phyloP scores from a whole-genome alignment of 208 protist genomes.

The Leishmania lainsoni region DNA sequence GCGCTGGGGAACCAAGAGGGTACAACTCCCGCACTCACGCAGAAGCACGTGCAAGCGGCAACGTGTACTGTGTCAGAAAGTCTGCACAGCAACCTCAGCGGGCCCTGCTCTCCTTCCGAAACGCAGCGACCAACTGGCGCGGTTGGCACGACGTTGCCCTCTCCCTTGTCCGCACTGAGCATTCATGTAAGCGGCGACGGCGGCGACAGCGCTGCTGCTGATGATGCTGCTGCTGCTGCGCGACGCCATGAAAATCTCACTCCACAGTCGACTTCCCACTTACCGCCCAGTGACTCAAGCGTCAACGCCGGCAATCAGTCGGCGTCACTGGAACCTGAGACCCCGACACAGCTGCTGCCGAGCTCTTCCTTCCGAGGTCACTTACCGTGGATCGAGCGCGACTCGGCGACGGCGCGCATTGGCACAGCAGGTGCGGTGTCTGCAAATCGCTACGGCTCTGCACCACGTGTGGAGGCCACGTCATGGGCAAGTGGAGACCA shows the following conservation, averaged over 20 bases:
- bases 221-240: too few relatives aligned
- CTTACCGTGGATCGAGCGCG: not conserved
- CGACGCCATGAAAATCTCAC: not conserved
- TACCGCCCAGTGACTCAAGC: not conserved
- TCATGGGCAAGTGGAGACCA: not conserved
- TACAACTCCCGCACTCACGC: not conserved
- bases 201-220: not conserved
- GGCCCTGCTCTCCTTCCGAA: not conserved
- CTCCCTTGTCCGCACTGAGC: not conserved
- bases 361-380: not conserved
- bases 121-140: not conserved
- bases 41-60: not conserved
- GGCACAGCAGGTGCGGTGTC: not conserved
- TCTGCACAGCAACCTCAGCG: not conserved
- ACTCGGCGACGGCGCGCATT: too few relatives aligned
- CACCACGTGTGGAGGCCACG: constrained; percentile 2
- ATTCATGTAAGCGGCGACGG: not conserved
- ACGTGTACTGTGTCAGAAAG: not conserved
- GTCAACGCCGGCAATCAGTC: not conserved
- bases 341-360: not conserved
- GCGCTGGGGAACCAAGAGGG: not conserved
- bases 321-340: not conserved
- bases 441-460: constrained; percentile 13
- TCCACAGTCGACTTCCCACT: not conserved
- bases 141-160: not conserved